Base-by-base conservation (phyloP, 257 asterid genomes). In the Coffea canephora region DNA sequence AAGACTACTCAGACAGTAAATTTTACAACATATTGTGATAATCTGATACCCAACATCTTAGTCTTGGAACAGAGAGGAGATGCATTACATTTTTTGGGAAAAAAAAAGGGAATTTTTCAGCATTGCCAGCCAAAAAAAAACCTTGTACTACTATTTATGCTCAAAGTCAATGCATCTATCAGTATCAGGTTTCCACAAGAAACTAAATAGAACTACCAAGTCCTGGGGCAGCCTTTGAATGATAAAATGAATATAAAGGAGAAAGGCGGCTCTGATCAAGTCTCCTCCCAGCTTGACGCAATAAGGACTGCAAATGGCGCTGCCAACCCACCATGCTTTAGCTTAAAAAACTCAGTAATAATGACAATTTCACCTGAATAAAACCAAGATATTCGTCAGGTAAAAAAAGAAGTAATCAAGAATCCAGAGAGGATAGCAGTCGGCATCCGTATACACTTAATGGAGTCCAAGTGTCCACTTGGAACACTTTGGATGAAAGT, bases 281-380 rank as follows among this genome's bases (percentile, higher is more conserved):
- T 88, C 89, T 91, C 83, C 81, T 95, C 76, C 86, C 87, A 81
- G 91, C 87, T 82, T 88, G 96, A 82, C 85, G 91, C 82, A 86
- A 79, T 21, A 92, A 74, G 66, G 91, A 86, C 83, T 86, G 97
- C 85, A 94, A 71, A 87, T 88, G 89, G 65, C 91, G 86, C 81
- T 87, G 91, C 98, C 98, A 92, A 75, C 89, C 91, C 84, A 78
- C 91, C 98, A 94, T 94, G 21, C 72, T 71, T 81, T 31, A 78
- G 72, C 75, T 81, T 77, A 12, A 65, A 69, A 46, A 75, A 59
- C 83, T 54, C 83, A 62, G 76, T 27, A 64, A 54, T 64, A 43
- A 65, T 11, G 4, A 55, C 9, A 77, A 69, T 39, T 39, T 73
- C 73, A 67, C 55, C 52, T 21, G 49, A 27, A 48, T 61, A 62